phyloP scores from a whole-genome alignment of 345 rosid species.

The Bretschneidera sinensis region DNA sequence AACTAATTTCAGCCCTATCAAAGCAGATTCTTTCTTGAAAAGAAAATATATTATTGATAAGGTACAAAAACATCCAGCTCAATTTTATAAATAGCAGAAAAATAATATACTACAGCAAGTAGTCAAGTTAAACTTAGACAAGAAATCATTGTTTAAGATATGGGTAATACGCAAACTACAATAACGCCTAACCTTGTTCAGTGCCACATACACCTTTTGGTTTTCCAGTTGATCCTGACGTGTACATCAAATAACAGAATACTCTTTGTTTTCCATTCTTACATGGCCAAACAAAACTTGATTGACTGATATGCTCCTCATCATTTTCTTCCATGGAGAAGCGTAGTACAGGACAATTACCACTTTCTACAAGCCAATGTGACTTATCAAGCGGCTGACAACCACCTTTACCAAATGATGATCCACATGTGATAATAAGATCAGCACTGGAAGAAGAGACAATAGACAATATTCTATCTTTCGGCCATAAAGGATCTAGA shows the following conservation, averaged over 20 bases:
- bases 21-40: background rate
- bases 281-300: slow-evolving; percentile 53
- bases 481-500: slow-evolving; percentile 85
- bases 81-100: background rate
- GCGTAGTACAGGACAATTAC: slow-evolving; percentile 36
- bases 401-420: slow-evolving; percentile 39
- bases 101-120: background rate
- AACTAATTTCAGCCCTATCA: background rate
- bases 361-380: slow-evolving; percentile 45
- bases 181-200: slow-evolving; percentile 55
- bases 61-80: background rate
- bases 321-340: slow-evolving; percentile 46
- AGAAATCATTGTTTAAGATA: background rate
- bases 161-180: background rate
- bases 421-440: slow-evolving; percentile 48
- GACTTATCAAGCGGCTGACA: slow-evolving; percentile 25
- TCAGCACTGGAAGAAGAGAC: slow-evolving; percentile 43
- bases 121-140: background rate
- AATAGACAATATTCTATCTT: slow-evolving; percentile 58
- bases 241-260: slow-evolving; percentile 83
- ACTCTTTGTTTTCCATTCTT: slow-evolving; percentile 33
- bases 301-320: slow-evolving; percentile 7
- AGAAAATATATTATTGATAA: background rate
- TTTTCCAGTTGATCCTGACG: slow-evolving; percentile 88
- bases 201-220: slow-evolving; percentile 96